Base-by-base conservation (phyloP, 2,329 filamentous ascomycete genomes). In the Sphaerulina populicola region DNA sequence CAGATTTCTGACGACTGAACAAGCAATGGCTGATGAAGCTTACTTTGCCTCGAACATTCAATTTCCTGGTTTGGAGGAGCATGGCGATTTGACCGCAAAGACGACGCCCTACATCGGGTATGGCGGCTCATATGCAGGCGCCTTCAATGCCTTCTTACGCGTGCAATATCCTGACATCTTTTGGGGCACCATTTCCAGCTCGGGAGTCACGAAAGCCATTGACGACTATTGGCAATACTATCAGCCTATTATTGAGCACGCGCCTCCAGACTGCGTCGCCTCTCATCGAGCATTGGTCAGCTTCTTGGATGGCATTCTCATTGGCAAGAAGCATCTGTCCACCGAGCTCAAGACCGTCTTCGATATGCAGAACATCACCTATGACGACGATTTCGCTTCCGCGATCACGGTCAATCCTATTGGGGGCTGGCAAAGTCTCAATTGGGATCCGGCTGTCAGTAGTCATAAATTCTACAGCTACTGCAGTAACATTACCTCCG, bases 81-180 rank as follows among this genome's bases (percentile, higher is more conserved):
- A 62, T 49, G 62, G 77, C 21, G 77, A 88, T 56, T 69, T 93
- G 35, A 87, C 79, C 0, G 78, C 86, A 0, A 71, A 78, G 0
- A 74, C 72, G 2, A 81, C 80, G 0, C 79, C 88, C 0, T 93
- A 83, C 70, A 83, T 94, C 52, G 80, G 81, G 0, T 94, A 94
- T 55, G 88, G 88, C 1, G 88, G 88, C 1, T 89, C 85, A 0
- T 94, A 94, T 62, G 86, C 88, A 0, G 88, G 88, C 2, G 83
- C 82, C 0, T 85, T 90, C 58, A 85, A 82, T 8, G 86, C 88
- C 0, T 84, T 94, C 60, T 68, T 88, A 35, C 81, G 88, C 30
- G 82, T 85, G 52, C 65, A 83, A 12, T 94, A 94, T 65, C 88
- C 88, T 0, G 81, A 91, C 30, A 71, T 84, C 6, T 93, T 85